Conservation (phyloP, 2,329 filamentous ascomycete species). For the Aspergillaceae sp. region DNA sequence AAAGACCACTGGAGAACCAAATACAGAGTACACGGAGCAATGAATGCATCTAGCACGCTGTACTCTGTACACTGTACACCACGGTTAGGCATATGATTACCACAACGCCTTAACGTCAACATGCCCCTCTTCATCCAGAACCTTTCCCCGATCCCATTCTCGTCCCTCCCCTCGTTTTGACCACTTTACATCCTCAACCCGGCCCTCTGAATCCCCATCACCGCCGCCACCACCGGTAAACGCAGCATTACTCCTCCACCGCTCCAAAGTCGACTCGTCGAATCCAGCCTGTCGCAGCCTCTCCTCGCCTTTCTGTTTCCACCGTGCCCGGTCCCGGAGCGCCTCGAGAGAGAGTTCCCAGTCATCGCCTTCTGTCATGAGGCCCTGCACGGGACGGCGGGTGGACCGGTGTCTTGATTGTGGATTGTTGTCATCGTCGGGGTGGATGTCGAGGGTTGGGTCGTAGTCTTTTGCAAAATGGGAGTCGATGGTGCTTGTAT, state of each 20-base stretch:
- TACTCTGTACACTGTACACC: not conserved
- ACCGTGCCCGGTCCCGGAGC: conserved; percentile 68
- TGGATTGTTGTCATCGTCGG: conserved; percentile 41
- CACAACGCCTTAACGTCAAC: conserved; percentile 45
- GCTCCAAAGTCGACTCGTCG: conserved; percentile 62
- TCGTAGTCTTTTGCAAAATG: conserved; percentile 65
- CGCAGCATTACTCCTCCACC: conserved; percentile 57
- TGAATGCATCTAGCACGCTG: not conserved
- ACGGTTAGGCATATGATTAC: conserved; percentile 17
- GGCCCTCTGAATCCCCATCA: conserved; percentile 39
- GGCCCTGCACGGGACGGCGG: conserved; percentile 31
- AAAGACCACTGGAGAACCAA: no score
- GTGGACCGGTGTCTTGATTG: conserved; percentile 48
- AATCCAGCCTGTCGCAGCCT: conserved; percentile 71
- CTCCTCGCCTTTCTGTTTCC: conserved; percentile 66
- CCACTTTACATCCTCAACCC: conserved; percentile 66
- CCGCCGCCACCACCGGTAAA: conserved; percentile 37
- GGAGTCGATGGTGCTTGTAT: conserved; percentile 62
- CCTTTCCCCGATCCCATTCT: conserved; percentile 61
- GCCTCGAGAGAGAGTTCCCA: conserved; percentile 77
- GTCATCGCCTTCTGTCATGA: conserved; percentile 49
- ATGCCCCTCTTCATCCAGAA: conserved; percentile 47
- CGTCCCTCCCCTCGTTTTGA: conserved; percentile 57
- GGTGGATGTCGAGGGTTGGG: conserved; percentile 38
- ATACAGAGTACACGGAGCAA: not conserved